These are phyloP conservation scores for Clitoria ternatea DNA, from an alignment of 306 rosid genomes.

Conservation along the genomic window DNA sequence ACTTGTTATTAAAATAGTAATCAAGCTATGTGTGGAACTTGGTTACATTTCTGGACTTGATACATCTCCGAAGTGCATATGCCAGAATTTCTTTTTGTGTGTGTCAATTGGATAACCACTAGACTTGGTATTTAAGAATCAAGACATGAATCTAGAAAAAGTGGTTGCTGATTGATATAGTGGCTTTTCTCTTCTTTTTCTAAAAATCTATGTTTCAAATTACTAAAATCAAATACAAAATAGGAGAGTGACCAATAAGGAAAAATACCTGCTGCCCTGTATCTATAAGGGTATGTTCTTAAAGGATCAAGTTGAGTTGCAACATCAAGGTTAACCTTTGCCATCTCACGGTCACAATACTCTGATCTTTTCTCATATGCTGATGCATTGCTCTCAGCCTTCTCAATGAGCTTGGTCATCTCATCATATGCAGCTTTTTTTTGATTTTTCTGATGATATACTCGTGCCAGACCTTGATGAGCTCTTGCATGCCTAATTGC, in stretches of 20 bases:
- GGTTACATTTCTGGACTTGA: too few relatives aligned
- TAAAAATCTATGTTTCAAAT: too few relatives aligned
- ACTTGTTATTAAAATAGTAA: background rate
- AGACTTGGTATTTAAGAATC: too few relatives aligned
- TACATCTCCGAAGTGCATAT: too few relatives aligned
- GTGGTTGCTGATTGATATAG: too few relatives aligned
- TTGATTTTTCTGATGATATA: conserved; percentile 65
- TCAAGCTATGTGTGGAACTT: background rate
- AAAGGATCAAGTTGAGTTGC: conserved; percentile 71
- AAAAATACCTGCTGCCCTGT: conserved; percentile 79
- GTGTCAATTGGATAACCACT: too few relatives aligned
- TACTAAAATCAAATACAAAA: background rate
- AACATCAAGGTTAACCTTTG: conserved; percentile 62
- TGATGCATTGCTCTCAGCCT: conserved; percentile 63
- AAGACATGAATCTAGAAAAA: too few relatives aligned
- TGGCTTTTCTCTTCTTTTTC: too few relatives aligned
- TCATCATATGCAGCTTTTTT: conserved; percentile 71
- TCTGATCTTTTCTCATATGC: conserved; percentile 90
- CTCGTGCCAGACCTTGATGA: conserved; percentile 83
- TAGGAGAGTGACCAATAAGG: background rate
- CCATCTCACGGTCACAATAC: conserved; percentile 72
- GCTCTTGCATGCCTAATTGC: conserved; percentile 89
- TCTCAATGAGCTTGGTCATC: conserved; percentile 78
- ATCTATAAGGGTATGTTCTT: conserved; percentile 82
- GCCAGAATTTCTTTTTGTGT: too few relatives aligned